A percentile compares a stretch with the other conserved stretches of the same genome.
Conservation (phyloP, 2,329 filamentous ascomycete genomes). For the Calonectria hongkongensis region DNA sequence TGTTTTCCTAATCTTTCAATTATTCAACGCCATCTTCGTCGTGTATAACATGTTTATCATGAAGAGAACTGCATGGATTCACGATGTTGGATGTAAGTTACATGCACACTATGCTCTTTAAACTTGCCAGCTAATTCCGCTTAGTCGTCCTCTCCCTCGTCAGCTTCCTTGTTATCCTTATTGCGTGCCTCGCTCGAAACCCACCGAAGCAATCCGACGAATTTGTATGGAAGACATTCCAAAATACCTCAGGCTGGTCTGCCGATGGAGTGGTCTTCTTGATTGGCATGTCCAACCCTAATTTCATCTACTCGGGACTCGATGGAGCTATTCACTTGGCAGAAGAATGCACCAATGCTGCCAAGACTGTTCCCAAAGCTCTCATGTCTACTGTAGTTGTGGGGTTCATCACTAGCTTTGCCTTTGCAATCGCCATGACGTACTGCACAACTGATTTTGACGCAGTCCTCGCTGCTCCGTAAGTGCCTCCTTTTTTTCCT, state of each 20-base stretch:
- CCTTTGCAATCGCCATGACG: constrained; percentile 57
- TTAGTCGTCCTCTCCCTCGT: constrained; percentile 37
- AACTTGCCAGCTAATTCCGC: neutral
- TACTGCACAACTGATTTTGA: constrained; percentile 50
- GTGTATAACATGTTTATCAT: constrained; percentile 40
- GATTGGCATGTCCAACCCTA: constrained; percentile 61
- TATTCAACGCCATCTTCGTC: constrained; percentile 35
- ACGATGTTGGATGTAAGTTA: constrained; percentile 41
- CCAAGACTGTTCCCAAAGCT: constrained; percentile 57
- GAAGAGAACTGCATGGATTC: constrained; percentile 39
- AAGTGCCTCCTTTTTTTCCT: neutral
- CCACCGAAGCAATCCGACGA: constrained; percentile 26
- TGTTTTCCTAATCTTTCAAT: constrained; percentile 39
- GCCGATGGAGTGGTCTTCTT: constrained; percentile 58
- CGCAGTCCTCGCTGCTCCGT: constrained; percentile 39
- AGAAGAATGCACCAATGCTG: constrained; percentile 59
- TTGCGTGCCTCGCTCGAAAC: constrained; percentile 38
- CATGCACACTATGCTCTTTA: no score
- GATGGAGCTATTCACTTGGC: constrained; percentile 62
- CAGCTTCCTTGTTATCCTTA: constrained; percentile 38
- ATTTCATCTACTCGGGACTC: constrained; percentile 61
- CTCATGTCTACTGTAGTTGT: constrained; percentile 58
- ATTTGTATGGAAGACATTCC: constrained; percentile 57
- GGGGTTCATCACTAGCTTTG: constrained; percentile 58
- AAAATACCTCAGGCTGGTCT: constrained; percentile 56